Percentiles rank a stretch among this genome's conserved stretches.
These are phyloP conservation scores for Phytophthora pistaciae DNA, from an alignment of 352 stramenopile species.

Conservation along the genomic window DNA sequence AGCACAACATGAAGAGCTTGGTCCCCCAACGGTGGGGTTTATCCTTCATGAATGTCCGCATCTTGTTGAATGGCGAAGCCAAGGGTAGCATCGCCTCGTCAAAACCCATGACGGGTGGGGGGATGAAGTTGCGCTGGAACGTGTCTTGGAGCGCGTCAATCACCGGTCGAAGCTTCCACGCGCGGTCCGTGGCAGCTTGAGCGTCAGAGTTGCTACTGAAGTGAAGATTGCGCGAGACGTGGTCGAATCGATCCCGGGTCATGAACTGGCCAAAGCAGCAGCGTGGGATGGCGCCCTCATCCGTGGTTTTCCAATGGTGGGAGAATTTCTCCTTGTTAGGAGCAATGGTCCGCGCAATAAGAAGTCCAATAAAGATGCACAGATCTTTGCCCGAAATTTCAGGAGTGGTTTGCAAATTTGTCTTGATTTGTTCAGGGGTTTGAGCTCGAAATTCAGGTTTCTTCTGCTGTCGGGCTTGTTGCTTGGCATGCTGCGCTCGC, in stretches of 20 bases:
- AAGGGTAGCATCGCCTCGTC: constrained; percentile 6
- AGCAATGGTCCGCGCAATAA: constrained; percentile 4
- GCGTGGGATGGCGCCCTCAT: background rate
- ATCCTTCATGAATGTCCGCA: constrained; percentile 1
- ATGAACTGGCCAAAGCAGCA: background rate
- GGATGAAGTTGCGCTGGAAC: too few species aligned
- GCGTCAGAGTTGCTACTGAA: background rate
- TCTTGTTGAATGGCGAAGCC: background rate
- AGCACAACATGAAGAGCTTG: constrained; percentile 11
- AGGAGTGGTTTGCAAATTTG: background rate
- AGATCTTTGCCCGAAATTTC: constrained; percentile 8
- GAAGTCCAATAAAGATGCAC: constrained; percentile 15
- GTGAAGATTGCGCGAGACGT: background rate
- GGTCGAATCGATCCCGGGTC: background rate
- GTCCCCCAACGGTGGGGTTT: background rate
- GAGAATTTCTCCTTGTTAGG: background rate
- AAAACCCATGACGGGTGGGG: background rate
- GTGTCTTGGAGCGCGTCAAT: background rate
- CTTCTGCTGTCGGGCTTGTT: background rate
- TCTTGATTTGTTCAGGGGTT: background rate
- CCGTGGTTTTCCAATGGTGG: background rate
- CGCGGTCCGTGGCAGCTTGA: background rate
- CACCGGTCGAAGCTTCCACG: background rate
- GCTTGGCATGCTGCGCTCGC: constrained; percentile 5
- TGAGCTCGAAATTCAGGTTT: background rate